phyloP scores from a whole-genome alignment of 2,329 filamentous ascomycete species.

The Nigrospora oryzae region DNA sequence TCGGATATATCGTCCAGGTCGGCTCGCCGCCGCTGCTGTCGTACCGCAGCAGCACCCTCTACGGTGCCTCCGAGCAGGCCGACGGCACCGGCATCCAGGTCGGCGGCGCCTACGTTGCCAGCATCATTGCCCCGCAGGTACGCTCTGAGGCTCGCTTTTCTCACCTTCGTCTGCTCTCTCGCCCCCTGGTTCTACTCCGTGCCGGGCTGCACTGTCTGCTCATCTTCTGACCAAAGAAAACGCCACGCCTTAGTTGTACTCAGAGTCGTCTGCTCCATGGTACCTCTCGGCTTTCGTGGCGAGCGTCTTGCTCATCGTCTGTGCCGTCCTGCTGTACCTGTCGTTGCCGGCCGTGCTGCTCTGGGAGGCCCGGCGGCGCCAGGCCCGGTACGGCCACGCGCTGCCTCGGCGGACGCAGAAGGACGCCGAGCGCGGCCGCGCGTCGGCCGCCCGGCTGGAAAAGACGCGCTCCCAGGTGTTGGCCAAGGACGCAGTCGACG shows the following conservation, averaged over 20 bases:
- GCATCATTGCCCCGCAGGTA: neutral
- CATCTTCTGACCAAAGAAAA: too few species aligned
- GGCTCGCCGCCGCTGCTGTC: neutral
- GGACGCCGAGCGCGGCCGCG: neutral
- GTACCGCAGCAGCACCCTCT: neutral
- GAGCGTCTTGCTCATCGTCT: neutral
- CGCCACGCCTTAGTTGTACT: neutral
- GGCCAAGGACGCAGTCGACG: too few species aligned
- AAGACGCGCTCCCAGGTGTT: too few species aligned
- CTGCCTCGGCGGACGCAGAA: neutral
- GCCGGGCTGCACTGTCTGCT: too few species aligned
- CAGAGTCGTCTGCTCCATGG: neutral
- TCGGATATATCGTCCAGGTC: neutral
- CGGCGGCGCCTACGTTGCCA: neutral
- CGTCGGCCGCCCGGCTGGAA: neutral
- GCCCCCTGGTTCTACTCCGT: too few species aligned
- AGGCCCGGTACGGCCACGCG: neutral
- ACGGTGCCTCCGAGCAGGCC: neutral
- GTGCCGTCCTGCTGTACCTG: neutral
- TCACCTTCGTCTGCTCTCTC: neutral
- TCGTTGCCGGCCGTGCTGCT: neutral
- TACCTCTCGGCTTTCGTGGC: neutral
- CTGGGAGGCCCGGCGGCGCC: neutral
- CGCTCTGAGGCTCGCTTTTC: neutral
- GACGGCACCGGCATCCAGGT: neutral